These are phyloP conservation scores for Boeremia exigua DNA, from an alignment of 2,329 filamentous ascomycete species.

Conservation along the genomic window DNA sequence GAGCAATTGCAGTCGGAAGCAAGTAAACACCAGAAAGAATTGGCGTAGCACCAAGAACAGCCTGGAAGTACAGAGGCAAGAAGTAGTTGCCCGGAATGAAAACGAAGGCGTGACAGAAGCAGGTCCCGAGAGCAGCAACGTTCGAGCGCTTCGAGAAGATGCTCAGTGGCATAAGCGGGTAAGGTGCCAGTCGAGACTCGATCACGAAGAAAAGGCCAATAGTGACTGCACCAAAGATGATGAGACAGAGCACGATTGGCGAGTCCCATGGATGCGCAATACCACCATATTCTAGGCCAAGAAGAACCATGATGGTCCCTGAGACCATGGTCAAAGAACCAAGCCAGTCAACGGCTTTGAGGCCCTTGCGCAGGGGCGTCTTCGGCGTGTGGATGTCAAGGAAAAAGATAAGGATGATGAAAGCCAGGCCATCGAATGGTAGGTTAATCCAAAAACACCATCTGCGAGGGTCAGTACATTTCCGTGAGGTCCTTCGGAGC, in stretches of 20 bases:
- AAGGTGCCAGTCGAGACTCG: slow-evolving; percentile 75
- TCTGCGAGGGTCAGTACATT: neutral
- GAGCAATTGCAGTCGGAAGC: slow-evolving; percentile 71
- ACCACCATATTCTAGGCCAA: slow-evolving; percentile 86
- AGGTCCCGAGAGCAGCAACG: slow-evolving; percentile 67
- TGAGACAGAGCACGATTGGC: slow-evolving; percentile 75
- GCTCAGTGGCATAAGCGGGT: slow-evolving; percentile 77
- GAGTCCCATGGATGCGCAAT: slow-evolving; percentile 76
- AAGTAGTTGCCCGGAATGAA: slow-evolving; percentile 83
- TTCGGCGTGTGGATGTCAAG: slow-evolving; percentile 71
- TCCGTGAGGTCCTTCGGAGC: neutral
- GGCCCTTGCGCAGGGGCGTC: slow-evolving; percentile 66
- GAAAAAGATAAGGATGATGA: slow-evolving; percentile 64
- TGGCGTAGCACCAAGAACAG: slow-evolving; percentile 70
- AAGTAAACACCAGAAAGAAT: slow-evolving; percentile 77
- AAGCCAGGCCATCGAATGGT: slow-evolving; percentile 65
- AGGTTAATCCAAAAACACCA: slow-evolving; percentile 68
- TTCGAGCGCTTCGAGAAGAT: slow-evolving; percentile 73
- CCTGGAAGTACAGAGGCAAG: slow-evolving; percentile 84
- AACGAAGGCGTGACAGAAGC: slow-evolving; percentile 75
- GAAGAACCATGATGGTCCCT: slow-evolving; percentile 82
- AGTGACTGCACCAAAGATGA: slow-evolving; percentile 73
- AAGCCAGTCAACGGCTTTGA: slow-evolving; percentile 70
- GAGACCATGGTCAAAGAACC: slow-evolving; percentile 73
- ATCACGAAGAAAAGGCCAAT: slow-evolving; percentile 72